These are phyloP conservation scores for Priceomyces castillae DNA, from an alignment of 805 yeast genomes.

Conservation along the genomic window DNA sequence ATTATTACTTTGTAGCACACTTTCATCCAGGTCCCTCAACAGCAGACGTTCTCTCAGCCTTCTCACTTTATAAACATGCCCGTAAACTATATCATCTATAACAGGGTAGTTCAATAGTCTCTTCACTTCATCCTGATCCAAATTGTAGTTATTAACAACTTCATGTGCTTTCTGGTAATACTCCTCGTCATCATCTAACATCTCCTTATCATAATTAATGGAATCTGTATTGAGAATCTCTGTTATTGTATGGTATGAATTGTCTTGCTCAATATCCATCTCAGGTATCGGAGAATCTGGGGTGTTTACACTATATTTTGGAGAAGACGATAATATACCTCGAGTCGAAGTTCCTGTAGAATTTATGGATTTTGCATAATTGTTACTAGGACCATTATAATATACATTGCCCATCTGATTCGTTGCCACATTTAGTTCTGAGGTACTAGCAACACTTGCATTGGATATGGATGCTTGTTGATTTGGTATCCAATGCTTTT, in stretches of 20 bases:
- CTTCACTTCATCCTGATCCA: constrained; percentile 35
- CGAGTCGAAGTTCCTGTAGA: constrained; percentile 32
- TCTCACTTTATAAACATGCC: constrained; percentile 40
- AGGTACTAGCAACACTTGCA: constrained; percentile 21
- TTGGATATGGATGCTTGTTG: constrained; percentile 11
- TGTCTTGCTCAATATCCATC: constrained; percentile 2
- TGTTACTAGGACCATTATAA: constrained; percentile 4
- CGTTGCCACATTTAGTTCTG: constrained; percentile 23
- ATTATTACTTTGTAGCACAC: constrained; percentile 5
- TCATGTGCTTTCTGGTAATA: constrained; percentile 31
- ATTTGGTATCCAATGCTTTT: constrained; percentile 72
- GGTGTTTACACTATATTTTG: constrained; percentile 18
- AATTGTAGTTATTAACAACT: constrained; percentile 29
- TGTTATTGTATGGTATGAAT: constrained; percentile 11
- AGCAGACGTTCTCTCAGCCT: constrained; percentile 27
- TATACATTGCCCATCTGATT: not conserved
- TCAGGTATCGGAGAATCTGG: constrained; percentile 17
- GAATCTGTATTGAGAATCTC: constrained; percentile 23
- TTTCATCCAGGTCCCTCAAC: constrained; percentile 2
- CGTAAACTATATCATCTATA: constrained; percentile 39
- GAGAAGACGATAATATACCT: constrained; percentile 31
- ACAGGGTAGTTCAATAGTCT: constrained; percentile 40
- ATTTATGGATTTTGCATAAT: constrained; percentile 24
- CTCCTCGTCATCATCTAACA: constrained; percentile 37
- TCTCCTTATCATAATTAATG: constrained; percentile 31